These are phyloP conservation scores for Candida multigemmis DNA, from an alignment of 805 yeast genomes.

Conservation along the genomic window DNA sequence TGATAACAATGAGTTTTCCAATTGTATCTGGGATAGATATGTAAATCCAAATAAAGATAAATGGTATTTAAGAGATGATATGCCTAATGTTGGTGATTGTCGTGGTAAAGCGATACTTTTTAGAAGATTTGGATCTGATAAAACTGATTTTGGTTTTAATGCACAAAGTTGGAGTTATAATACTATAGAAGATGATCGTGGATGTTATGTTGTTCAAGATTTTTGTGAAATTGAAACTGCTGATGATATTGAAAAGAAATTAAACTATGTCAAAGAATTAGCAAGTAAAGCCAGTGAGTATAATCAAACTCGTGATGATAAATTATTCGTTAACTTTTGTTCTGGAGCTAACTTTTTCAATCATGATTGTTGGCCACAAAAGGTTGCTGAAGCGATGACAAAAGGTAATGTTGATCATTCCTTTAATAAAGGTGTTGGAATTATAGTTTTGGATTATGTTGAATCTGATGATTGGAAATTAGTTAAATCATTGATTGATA, in stretches of 20 bases:
- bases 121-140: constrained; percentile 57
- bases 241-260: constrained; percentile 48
- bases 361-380: constrained; percentile 66
- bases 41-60: constrained; percentile 38
- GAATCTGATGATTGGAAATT: constrained; percentile 55
- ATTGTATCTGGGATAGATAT: constrained; percentile 50
- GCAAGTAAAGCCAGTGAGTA: constrained; percentile 44
- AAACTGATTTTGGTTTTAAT: constrained; percentile 49
- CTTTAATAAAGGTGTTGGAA: constrained; percentile 51
- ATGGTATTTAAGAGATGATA: constrained; percentile 50
- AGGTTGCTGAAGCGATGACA: constrained; percentile 46
- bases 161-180: constrained; percentile 63
- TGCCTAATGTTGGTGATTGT: constrained; percentile 53
- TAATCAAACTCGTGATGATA: constrained; percentile 36
- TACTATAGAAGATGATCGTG: constrained; percentile 57
- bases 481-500: constrained; percentile 40
- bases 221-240: constrained; percentile 53
- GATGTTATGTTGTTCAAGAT: constrained; percentile 59
- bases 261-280: constrained; percentile 46
- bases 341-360: constrained; percentile 68
- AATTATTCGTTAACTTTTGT: constrained; percentile 63
- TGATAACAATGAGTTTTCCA: constrained; percentile 55
- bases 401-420: constrained; percentile 34
- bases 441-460: constrained; percentile 60
- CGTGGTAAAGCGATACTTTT: constrained; percentile 62